Evolutionary conservation across 2,329 filamentous ascomycete species (phyloP).

Genomic region (Phyllosticta paracitricarpa): DNA sequence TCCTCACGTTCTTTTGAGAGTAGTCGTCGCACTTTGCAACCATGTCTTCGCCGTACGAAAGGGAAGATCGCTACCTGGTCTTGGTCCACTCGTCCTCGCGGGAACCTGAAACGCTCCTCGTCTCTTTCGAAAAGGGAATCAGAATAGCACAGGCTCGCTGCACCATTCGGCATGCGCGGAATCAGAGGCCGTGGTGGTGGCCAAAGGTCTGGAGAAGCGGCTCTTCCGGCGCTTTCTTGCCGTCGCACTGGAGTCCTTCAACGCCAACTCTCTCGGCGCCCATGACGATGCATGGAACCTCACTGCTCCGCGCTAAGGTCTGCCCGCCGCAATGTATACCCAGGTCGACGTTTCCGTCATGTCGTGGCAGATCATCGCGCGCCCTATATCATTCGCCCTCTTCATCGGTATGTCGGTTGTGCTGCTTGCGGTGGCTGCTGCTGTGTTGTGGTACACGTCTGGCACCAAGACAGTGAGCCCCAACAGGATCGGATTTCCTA

Average conservation of each 20-base stretch:
- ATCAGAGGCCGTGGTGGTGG: not conserved
- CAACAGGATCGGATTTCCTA: not conserved
- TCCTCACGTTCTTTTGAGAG: too few relatives aligned
- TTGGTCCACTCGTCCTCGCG: too few relatives aligned
- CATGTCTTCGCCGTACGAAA: too few relatives aligned
- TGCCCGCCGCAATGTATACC: slow-evolving; percentile 1
- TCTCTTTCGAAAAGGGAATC: too few relatives aligned
- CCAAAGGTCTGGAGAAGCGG: not conserved
- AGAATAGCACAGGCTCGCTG: too few relatives aligned
- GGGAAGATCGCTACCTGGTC: too few relatives aligned
- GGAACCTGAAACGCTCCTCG: too few relatives aligned
- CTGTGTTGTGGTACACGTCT: not conserved
- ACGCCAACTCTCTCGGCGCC: slow-evolving; percentile 1
- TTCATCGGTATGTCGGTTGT: not conserved
- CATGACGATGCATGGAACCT: not conserved
- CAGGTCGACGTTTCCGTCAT: slow-evolving; percentile 1
- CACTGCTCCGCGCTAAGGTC: not conserved
- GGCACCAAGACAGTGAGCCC: not conserved
- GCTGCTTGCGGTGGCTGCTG: not conserved
- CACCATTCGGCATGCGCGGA: too few relatives aligned
- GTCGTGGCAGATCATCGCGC: slow-evolving; percentile 2
- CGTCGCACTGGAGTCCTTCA: slow-evolving; percentile 2
- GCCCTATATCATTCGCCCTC: not conserved
- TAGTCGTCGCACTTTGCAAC: too few relatives aligned
- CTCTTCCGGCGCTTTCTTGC: slow-evolving; percentile 1